Evolutionary conservation across 208 protist genomes (phyloP).

Genomic region (Sergeia podlipaevii): DNA sequence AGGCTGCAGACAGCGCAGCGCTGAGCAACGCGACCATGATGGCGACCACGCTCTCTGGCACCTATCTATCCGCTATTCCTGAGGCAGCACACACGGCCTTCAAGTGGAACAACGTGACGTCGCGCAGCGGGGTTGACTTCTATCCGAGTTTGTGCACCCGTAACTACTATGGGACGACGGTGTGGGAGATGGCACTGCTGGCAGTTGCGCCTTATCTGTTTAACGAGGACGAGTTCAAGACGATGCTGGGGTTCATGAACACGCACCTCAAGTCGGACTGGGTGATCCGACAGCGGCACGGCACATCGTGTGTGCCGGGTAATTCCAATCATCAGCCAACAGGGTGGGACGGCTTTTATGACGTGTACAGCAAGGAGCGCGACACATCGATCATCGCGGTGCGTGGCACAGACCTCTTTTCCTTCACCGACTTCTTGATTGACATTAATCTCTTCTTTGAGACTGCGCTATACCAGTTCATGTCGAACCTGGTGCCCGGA

Average conservation of each 20-base stretch:
- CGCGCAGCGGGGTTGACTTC: slow-evolving; percentile 36
- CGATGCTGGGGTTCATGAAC: slow-evolving; percentile 69
- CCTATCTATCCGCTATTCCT: slow-evolving; percentile 8
- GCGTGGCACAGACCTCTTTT: slow-evolving; percentile 73
- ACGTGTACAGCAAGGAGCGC: slow-evolving; percentile 59
- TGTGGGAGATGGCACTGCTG: slow-evolving; percentile 70
- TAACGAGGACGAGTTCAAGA: slow-evolving; percentile 41
- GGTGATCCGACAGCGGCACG: slow-evolving; percentile 50
- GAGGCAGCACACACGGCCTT: slow-evolving; percentile 28
- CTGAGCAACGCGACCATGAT: neutral
- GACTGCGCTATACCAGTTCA: slow-evolving; percentile 64
- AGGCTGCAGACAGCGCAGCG: neutral
- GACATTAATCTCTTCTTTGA: slow-evolving; percentile 82
- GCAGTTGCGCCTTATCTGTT: slow-evolving; percentile 61
- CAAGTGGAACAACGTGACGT: slow-evolving; percentile 53
- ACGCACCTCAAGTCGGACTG: slow-evolving; percentile 58
- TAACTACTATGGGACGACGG: slow-evolving; percentile 50
- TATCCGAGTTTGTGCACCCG: slow-evolving; percentile 73
- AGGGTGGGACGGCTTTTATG: slow-evolving; percentile 60
- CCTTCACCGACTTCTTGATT: slow-evolving; percentile 66
- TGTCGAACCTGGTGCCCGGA: slow-evolving; percentile 56
- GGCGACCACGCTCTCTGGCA: neutral
- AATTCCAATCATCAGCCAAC: slow-evolving; percentile 55
- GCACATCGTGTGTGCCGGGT: slow-evolving; percentile 26
- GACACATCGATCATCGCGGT: slow-evolving; percentile 63